Base-by-base conservation (phyloP, 108 stramenopile genomes). In the Cyclotella kingstonii region DNA sequence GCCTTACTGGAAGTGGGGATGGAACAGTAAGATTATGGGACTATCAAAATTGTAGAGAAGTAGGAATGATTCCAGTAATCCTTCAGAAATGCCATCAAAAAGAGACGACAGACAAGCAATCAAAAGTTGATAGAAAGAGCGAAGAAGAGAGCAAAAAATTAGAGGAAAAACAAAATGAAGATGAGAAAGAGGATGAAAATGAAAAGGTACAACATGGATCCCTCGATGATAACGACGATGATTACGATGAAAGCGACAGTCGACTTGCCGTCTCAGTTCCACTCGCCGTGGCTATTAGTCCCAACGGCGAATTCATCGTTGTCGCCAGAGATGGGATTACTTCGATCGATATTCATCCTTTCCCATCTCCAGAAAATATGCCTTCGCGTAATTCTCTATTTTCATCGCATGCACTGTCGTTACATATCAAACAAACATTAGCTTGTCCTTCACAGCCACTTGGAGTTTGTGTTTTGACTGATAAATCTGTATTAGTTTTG, bases 11-110 rank as follows among this genome's bases (percentile, higher is more conserved):
- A 52, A 77, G 86, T 60, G 91, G 86, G 0, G 91, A 93, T 60
- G 72, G 75, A 27, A 86, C 87, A 2, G 46, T 89, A 18, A 83
- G 91, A 18, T 59, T 87, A 26, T 93, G 87, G 88, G 68, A 87
- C 54, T 70, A 78, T 60, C 31, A 64, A 18, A 63, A 73, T 7
- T 68, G 49, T 23, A 34, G 49, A 47, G 68, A 84, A 27, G 42
- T 65, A 11, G 66, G 64, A 6, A 61, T 78, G 60, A 44, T 77
- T 17, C 50, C 63, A 43, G 45, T 63, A 43, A 54, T 50, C 35
- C 36, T 78, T 18, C 17, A 42, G 25, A 62, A 45, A 25, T n/a
- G 29, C 17, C 28, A 15, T 17, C 63, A 72, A 8, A 45, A 42
- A 8, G 58, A 41, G 22, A 68, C 17, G 49, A 22, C 11, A 11